Base-by-base conservation (phyloP, 805 yeast species). In the Isabelozyma heimii region DNA sequence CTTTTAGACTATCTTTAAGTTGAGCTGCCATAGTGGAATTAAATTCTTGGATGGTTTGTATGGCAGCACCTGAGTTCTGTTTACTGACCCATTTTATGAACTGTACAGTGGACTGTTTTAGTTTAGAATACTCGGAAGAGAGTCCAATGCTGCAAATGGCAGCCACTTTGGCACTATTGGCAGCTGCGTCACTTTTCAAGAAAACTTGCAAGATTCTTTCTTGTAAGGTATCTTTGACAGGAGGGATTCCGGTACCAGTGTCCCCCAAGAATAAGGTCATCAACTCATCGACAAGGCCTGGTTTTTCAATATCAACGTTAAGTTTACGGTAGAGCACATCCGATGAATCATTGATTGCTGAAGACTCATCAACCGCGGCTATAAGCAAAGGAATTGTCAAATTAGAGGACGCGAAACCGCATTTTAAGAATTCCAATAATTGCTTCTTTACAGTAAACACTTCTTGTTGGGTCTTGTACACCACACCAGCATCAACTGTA, bases 401-500 rank as follows among this genome's bases (percentile, higher is more conserved):
- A 15, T 63, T 46, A 2, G 62, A 58, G 5, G 70, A 71, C n/a
- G 69, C 56, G 43, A 77, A 72, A 0, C 79, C 80, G 1, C 49
- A 68, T 53, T 46, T 79, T 66, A 51, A 71, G 44, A 61, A 85
- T 66, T 56, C 74, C 55, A 51, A 53, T 13, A 72, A 54, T 5
- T 59, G 50, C 2, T 43, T 46, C 51, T 73, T 73, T 15, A 68
- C 61, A 1, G 44, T 46, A 10, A 49, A 53, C 40, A 89, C 63
- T 15, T 78, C 81, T 0, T 73, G 74, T 5, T 71, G 67, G 1
- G 69, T 50, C 46, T 79, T 79, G 58, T 80, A 83, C 0, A 79
- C 63, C 0, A 83, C 79, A 26, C 91, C 92, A 2, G 92, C 89
- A 52, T 80, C 80, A 47, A 75, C 76, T 0, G 89, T 85, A 55